Percentiles rank a stretch among this genome's conserved stretches.
phyloP scores from a whole-genome alignment of 1,284 basidiomycete genomes.

The Ustilago sp. region DNA sequence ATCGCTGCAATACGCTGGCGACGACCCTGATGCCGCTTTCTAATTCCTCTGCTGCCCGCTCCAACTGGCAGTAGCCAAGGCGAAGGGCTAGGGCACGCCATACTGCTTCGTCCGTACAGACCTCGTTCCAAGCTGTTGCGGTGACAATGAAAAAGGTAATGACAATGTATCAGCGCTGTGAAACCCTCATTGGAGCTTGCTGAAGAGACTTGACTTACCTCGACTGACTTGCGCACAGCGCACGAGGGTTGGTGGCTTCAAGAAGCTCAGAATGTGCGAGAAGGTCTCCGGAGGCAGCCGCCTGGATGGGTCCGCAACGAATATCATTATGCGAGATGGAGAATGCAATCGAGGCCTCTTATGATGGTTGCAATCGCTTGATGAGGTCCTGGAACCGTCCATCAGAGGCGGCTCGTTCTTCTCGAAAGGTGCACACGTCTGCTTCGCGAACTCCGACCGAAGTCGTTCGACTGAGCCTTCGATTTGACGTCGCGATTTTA shows the following conservation, averaged over 20 bases:
- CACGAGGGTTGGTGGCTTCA: slow-evolving; percentile 36
- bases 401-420: background rate
- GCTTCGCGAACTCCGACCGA: background rate
- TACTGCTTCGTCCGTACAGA: slow-evolving; percentile 25
- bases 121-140: slow-evolving; percentile 19
- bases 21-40: slow-evolving; percentile 17
- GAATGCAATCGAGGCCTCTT: slow-evolving; percentile 21
- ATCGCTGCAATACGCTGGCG: slow-evolving; percentile 24
- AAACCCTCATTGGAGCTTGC: background rate
- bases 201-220: slow-evolving; percentile 2
- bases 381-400: background rate
- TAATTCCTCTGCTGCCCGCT: slow-evolving; percentile 18
- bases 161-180: background rate
- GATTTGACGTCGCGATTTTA: background rate
- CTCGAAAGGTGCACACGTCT: background rate
- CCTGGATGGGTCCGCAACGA: slow-evolving; percentile 16
- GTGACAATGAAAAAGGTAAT: background rate
- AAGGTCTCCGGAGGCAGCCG: slow-evolving; percentile 45
- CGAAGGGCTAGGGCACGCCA: slow-evolving; percentile 26
- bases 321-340: slow-evolving; percentile 1
- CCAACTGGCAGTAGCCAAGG: slow-evolving; percentile 29
- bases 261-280: slow-evolving; percentile 32
- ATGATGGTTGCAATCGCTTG: slow-evolving; percentile 7
- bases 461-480: too few relatives aligned
- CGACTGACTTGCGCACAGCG: slow-evolving; percentile 34